phyloP scores from a whole-genome alignment of 306 rosid genomes.

The Cicer bijugum region DNA sequence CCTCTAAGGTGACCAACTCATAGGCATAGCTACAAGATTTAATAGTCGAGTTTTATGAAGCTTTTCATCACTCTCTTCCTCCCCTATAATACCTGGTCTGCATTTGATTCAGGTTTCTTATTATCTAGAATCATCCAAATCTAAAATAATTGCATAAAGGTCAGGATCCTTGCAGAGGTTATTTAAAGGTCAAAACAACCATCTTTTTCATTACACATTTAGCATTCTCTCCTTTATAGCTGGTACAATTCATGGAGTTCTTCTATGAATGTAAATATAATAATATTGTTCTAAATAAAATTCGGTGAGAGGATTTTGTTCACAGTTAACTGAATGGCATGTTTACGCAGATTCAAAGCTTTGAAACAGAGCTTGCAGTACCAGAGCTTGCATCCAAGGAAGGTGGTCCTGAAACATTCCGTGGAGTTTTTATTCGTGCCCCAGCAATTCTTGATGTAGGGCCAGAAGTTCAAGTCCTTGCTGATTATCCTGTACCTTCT shows the following conservation, averaged over 20 bases:
- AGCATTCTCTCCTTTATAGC: not conserved
- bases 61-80: slow-evolving; percentile 3
- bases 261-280: not conserved
- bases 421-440: slow-evolving; percentile 93
- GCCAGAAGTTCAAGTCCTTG: slow-evolving; percentile 86
- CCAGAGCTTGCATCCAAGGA: slow-evolving; percentile 75
- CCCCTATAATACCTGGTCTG: not conserved
- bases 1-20: no score
- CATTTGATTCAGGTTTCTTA: slow-evolving; percentile 28
- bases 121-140: slow-evolving; percentile 10
- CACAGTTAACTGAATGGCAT: slow-evolving; percentile 28
- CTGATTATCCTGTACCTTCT: slow-evolving; percentile 64
- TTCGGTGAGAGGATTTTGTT: not conserved
- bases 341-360: slow-evolving; percentile 76
- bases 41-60: not conserved
- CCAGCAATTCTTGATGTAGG: slow-evolving; percentile 94
- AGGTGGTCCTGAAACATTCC: slow-evolving; percentile 91
- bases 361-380: slow-evolving; percentile 76
- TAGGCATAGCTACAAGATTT: not conserved
- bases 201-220: slow-evolving; percentile 12
- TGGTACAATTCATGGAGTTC: slow-evolving; percentile 1
- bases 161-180: not conserved
- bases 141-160: slow-evolving; percentile 23
- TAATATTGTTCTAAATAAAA: not conserved
- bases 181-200: slow-evolving; percentile 1